Evolutionary conservation across 495 filamentous ascomycete species (phyloP).

Genomic region (Aspergillus carlsbadensis): DNA sequence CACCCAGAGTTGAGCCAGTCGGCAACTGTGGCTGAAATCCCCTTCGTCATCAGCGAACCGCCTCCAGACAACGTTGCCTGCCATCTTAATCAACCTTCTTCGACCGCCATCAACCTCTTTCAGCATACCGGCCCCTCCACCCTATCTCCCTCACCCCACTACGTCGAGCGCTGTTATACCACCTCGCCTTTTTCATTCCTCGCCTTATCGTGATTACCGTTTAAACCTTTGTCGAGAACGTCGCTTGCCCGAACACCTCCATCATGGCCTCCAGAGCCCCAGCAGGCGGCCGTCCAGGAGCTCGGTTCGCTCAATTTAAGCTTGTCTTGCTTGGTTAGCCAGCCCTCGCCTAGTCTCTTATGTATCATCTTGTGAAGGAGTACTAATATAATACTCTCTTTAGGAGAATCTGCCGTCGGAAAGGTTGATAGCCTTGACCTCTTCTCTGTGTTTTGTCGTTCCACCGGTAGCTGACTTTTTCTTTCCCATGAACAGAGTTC

Average conservation of each 20-base stretch:
- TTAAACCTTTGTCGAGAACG: not conserved
- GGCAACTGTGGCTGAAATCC: slow-evolving; percentile 25
- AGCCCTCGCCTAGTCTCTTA: not conserved
- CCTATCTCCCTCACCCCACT: not conserved
- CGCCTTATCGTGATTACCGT: slow-evolving; percentile 3
- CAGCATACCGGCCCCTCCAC: slow-evolving; percentile 17
- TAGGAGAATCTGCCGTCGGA: slow-evolving; percentile 97
- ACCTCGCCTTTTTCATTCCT: not conserved
- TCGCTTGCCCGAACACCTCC: slow-evolving; percentile 17
- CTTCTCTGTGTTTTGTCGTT: slow-evolving; percentile 23
- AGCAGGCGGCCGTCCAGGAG: slow-evolving; percentile 72
- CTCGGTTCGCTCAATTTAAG: slow-evolving; percentile 98
- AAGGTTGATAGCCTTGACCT: slow-evolving; percentile 61
- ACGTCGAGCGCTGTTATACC: not conserved
- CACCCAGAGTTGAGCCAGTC: too few species aligned
- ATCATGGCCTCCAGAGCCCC: slow-evolving; percentile 78
- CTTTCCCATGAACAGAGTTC: slow-evolving; percentile 67
- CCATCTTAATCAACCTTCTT: not conserved
- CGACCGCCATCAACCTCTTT: slow-evolving; percentile 20
- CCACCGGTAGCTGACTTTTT: slow-evolving; percentile 33
- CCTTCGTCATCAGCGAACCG: slow-evolving; percentile 26
- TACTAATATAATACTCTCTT: slow-evolving; percentile 29
- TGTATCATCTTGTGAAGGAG: slow-evolving; percentile 4
- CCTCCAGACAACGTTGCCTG: slow-evolving; percentile 2
- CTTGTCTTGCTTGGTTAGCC: slow-evolving; percentile 86